A percentile compares a stretch with the other conserved stretches of the same genome.
phyloP scores from a whole-genome alignment of 2,329 filamentous ascomycete genomes.

The Lasiodiplodia sp. region DNA sequence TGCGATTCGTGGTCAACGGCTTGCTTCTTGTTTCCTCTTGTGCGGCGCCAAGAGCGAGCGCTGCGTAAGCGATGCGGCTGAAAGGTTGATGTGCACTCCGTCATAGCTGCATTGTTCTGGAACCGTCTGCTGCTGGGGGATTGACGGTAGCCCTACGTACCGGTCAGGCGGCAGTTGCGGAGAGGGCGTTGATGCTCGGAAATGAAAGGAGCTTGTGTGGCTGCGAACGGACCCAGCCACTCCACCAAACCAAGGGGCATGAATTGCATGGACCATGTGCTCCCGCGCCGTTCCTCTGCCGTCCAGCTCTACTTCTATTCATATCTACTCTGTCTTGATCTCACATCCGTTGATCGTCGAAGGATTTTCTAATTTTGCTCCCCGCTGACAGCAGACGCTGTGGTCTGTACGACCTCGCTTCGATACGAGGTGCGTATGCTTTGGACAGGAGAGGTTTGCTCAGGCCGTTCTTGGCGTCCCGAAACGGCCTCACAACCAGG shows the following conservation, averaged over 20 bases:
- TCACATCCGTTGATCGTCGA: not conserved
- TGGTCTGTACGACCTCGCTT: not conserved
- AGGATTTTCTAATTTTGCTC: not conserved
- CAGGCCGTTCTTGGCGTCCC: not conserved
- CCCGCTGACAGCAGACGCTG: not conserved
- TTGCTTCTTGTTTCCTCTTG: not conserved
- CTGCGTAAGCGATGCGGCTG: not conserved
- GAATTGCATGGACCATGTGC: not conserved
- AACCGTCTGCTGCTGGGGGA: conserved; percentile 20
- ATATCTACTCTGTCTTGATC: conserved; percentile 3
- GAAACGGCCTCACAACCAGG: conserved; percentile 11
- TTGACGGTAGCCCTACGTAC: conserved; percentile 4
- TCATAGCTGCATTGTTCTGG: not conserved
- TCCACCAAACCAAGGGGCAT: conserved; percentile 22
- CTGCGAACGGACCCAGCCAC: not conserved
- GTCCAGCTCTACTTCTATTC: conserved; percentile 16
- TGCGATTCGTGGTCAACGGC: conserved; percentile 13
- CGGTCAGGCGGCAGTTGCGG: conserved; percentile 15
- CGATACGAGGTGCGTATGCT: not conserved
- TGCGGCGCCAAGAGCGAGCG: not conserved
- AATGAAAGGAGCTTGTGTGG: conserved; percentile 16
- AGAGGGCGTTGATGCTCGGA: conserved; percentile 17
- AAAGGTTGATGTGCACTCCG: not conserved
- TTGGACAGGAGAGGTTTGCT: not conserved
- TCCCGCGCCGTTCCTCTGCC: not conserved